phyloP scores from a whole-genome alignment of 768 basidiomycete species.

The Boletus sp. region DNA sequence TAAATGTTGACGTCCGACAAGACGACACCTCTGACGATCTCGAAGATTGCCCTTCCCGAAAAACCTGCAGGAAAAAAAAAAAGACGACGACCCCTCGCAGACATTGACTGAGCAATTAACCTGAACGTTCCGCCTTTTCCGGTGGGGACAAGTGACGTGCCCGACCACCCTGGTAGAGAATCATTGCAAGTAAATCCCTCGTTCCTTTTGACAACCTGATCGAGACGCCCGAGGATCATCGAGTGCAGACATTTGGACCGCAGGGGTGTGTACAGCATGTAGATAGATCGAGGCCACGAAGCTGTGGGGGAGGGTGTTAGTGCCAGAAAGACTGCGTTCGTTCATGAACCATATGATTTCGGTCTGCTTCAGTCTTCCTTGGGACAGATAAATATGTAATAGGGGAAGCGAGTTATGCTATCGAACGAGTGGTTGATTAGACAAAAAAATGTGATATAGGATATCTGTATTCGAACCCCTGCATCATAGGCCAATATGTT shows the following conservation, averaged over 20 bases:
- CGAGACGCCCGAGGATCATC: background rate
- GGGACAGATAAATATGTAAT: background rate
- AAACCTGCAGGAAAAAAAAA: no score
- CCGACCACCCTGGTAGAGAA: no score
- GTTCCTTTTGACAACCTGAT: background rate
- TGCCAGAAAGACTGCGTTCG: no score
- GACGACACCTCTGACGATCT: no score
- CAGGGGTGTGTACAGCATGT: background rate
- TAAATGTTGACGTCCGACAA: no score
- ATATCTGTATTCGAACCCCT: background rate
- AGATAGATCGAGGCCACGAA: background rate
- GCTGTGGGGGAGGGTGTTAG: no score
- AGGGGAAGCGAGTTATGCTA: background rate
- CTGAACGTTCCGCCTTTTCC: no score
- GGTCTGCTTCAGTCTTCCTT: background rate
- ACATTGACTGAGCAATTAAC: no score
- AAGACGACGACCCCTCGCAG: no score
- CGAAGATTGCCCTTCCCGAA: no score
- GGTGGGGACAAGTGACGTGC: no score
- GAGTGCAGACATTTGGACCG: background rate
- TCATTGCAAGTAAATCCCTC: no score
- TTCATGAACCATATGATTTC: background rate
- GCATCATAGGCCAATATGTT: background rate
- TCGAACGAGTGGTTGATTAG: background rate
- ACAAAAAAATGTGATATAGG: conserved; percentile 10